Base-by-base conservation (phyloP, 352 stramenopile genomes). In the Pythium brachiatum region DNA sequence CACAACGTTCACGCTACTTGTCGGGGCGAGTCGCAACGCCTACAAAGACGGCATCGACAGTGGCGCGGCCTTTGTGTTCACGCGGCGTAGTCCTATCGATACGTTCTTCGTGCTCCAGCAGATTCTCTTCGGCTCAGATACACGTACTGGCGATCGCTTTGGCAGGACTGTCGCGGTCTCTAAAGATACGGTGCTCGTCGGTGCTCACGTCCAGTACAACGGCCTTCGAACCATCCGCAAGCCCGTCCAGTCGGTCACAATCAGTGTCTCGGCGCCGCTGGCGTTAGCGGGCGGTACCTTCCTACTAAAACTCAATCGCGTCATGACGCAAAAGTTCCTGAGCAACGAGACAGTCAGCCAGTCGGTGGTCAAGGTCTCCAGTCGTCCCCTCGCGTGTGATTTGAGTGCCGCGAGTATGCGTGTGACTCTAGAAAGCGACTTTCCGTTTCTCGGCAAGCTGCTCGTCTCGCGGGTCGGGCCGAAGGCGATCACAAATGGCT, bases 81-180 rank as follows among this genome's bases (percentile, higher is more conserved):
- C 76, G 36, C 69, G 78, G 21, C 78, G 70, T 26, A 81, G 66
- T 26, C 74, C 68, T 16, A 60, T 64, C 5, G 81, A 91, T 47
- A 81, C 81, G 29, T 86, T 92, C 27, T 95, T 95, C 61, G 68
- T 60, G 18, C 60, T 92, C 31, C 84, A 94, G 57, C 83, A 93
- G 66, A 36, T 86, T 6, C 27, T 95, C 0, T 75, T 74, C 11
- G 84, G 79, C 20, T 92, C 82, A 0, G 81, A 95, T 66, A 81
- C 83, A 2, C 78, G 76, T 11, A 20, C 59, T n/a, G 58, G 69
- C 9, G 86, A 94, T 61, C 79, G 73, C 1, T 95, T 95, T 69
- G 86, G 86, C n/a, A 73, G 60, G 18, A 91, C 68, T 15, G 79
- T 95, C 18, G 72, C 79, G 0, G 60, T 95, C 1, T 83, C 80